Evolutionary conservation across 1,139 yeast genomes (phyloP), one percentile per base, ranked within the genome.

Genomic region (Diutina mesorugosa): DNA sequence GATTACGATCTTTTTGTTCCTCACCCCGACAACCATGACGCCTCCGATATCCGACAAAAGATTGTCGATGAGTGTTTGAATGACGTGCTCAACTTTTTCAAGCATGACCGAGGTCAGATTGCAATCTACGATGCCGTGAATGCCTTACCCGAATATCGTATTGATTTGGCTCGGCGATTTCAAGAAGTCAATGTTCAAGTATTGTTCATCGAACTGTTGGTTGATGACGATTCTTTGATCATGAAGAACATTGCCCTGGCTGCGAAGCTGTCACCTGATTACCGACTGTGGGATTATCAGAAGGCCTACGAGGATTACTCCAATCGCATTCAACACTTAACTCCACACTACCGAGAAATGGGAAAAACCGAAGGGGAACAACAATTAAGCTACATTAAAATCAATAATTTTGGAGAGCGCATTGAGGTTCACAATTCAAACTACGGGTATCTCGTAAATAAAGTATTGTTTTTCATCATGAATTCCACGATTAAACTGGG

Each of bases 81-180:
- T 56, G 98, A 90, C 66, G 83, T 93, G 67, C 68, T 80, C 57
- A 73, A 74, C 50, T 93, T 90, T 67, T 90, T 88, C 67, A 79
- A 79, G 59, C 79, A 81, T 46, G 89, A 85, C 60, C 80, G 78
- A 65, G 97, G 97, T 12, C 99, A 93, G 71, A 89, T 95, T 32
- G 99, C 96, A 16, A 88, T 95, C 47, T 93, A 90, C 68, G 99
- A 93, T 69, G 99, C 98, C 0, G 89, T 93, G 58, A 93, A 95
- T 69, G 95, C 95, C 1, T 73, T 86, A 54, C 83, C 86, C 18
- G 78, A 78, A 57, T 87, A 85, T 62, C 78, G 99, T 62, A 65
- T 77, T 18, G 79, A 78, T 38, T 71, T 93, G 57, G 79, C 79
- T 55, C 74, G 75, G 50, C 72, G 71, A 58, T 84, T 91, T 64